Conservation (phyloP, 176 grass and related monocot genomes). For the Carex myosuroides region DNA sequence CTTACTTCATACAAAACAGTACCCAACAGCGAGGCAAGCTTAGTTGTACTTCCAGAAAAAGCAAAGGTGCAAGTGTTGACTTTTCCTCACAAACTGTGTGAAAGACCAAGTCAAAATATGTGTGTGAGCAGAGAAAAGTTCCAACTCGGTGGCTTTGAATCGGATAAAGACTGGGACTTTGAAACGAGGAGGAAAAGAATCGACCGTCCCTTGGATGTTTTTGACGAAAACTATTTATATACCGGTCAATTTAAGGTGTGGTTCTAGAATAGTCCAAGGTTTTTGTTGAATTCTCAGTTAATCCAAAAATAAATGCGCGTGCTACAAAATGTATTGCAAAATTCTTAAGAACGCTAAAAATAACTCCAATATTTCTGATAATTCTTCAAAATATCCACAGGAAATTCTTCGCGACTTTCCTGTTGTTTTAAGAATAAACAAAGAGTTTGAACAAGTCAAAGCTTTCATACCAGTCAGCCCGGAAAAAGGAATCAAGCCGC, state of each 20-base stretch:
- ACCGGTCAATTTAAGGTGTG: not conserved
- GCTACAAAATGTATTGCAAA: not conserved
- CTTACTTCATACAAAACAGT: not conserved
- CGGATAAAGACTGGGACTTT: conserved; percentile 6
- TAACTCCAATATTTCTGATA: not conserved
- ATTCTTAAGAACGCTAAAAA: not conserved
- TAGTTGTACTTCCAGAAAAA: not conserved
- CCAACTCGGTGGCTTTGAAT: conserved; percentile 20
- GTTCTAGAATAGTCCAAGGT: not conserved
- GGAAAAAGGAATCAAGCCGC: not conserved
- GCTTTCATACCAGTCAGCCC: conserved; percentile 8
- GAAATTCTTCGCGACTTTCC: not conserved
- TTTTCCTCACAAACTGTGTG: not conserved
- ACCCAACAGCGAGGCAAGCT: not conserved
- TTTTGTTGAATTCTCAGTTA: not conserved
- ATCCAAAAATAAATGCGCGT: not conserved
- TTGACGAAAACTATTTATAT: not conserved
- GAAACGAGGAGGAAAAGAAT: not conserved
- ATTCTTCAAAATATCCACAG: not conserved
- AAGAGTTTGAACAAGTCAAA: not conserved
- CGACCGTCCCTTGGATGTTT: not conserved
- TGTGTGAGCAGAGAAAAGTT: conserved; percentile 6
- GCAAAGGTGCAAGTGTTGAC: not conserved
- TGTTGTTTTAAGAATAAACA: not conserved
- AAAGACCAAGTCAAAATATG: conserved; percentile 16